Percentiles rank a stretch among this genome's conserved stretches.
phyloP scores from a whole-genome alignment of 164 flowering plant genomes.

The Kingdonia uniflora region DNA sequence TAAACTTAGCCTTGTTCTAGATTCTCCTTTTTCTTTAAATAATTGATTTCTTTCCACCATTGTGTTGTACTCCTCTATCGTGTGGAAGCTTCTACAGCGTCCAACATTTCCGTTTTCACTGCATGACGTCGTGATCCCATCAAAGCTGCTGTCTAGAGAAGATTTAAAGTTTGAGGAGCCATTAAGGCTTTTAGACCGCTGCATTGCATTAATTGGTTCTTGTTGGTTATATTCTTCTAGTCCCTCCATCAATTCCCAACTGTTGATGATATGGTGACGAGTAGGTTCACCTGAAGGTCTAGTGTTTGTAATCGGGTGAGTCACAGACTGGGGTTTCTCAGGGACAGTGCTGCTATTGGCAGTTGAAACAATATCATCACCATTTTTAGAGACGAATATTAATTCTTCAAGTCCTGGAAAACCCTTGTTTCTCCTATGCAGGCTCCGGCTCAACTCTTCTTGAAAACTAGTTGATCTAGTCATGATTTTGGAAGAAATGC shows the following conservation, averaged over 20 bases:
- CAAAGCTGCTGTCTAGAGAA: not conserved
- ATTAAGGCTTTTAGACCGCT: constrained; percentile 12
- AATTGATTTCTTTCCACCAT: too few relatives aligned
- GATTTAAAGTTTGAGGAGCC: not conserved
- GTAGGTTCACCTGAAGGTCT: not conserved
- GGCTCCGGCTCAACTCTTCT: constrained; percentile 14
- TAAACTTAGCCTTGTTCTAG: too few relatives aligned
- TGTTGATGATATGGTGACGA: constrained; percentile 11
- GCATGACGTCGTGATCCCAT: constrained; percentile 24
- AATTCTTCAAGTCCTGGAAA: constrained; percentile 1
- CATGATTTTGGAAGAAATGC: constrained; percentile 22
- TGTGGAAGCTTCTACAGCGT: constrained; percentile 20
- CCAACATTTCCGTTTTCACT: not conserved
- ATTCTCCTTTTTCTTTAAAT: too few relatives aligned
- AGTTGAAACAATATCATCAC: too few relatives aligned
- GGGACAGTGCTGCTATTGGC: constrained; percentile 11
- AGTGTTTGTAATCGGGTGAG: not conserved
- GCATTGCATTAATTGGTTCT: not conserved
- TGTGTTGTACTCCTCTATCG: constrained; percentile 24
- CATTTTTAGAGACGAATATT: constrained; percentile 10
- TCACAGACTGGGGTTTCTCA: constrained; percentile 8
- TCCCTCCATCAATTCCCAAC: constrained; percentile 21
- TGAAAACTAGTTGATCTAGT: constrained; percentile 16
- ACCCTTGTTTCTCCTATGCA: constrained; percentile 11
- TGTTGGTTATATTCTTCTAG: constrained; percentile 19